Percentiles rank a stretch among this genome's conserved stretches.
These are phyloP conservation scores for Cochlearia excelsa DNA, from an alignment of 345 rosid genomes.

Conservation along the genomic window DNA sequence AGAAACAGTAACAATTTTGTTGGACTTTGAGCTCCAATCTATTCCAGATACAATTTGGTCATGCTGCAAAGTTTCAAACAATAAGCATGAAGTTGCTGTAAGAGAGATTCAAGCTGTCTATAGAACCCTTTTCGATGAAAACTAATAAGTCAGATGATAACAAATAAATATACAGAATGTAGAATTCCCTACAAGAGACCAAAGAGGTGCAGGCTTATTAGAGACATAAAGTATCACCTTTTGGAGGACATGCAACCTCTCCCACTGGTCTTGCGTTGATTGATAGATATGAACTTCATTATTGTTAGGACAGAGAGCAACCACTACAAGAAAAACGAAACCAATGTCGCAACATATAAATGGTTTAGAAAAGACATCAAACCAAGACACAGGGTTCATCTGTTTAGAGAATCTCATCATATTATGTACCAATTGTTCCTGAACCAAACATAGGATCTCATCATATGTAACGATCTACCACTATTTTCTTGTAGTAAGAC, in stretches of 20 bases:
- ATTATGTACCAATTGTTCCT: constrained; percentile 6
- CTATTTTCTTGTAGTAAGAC: background rate
- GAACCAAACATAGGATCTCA: background rate
- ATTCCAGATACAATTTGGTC: constrained; percentile 96
- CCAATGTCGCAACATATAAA: constrained; percentile 3
- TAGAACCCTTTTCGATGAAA: background rate
- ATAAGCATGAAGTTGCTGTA: background rate
- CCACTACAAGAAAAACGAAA: constrained; percentile 52
- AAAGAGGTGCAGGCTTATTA: background rate
- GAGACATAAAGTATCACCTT: constrained; percentile 45
- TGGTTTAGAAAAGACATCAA: background rate
- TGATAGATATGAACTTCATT: constrained; percentile 90
- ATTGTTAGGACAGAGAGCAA: constrained; percentile 88
- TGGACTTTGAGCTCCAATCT: constrained; percentile 86
- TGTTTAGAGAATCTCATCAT: background rate
- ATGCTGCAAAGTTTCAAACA: constrained; percentile 55
- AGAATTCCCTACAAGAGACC: constrained; percentile 1
- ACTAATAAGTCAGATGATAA: background rate
- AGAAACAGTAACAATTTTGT: constrained; percentile 83
- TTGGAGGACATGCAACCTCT: constrained; percentile 78
- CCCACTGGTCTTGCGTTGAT: constrained; percentile 74
- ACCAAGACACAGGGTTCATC: background rate
- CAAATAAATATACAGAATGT: background rate
- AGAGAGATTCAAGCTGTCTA: constrained; percentile 1
- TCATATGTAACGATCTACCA: background rate